Percentiles rank a stretch among this genome's conserved stretches.
Conservation (phyloP, 1,284 basidiomycete species). For the Dichomitus squalens region DNA sequence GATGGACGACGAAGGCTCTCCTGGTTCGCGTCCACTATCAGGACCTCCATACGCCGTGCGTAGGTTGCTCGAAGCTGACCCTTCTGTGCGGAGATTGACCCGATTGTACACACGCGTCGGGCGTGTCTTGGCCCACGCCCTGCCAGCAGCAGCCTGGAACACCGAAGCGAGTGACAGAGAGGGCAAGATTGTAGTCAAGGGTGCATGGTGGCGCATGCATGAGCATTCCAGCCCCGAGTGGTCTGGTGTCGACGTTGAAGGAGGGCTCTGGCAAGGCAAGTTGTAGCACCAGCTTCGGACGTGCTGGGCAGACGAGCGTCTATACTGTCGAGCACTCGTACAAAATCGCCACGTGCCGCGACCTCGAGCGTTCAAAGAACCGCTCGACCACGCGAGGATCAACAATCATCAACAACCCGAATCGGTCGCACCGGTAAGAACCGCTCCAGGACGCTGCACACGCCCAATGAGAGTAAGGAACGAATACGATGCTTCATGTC, state of each 20-base stretch:
- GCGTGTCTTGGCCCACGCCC: slow-evolving; percentile 47
- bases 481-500: slow-evolving; percentile 5
- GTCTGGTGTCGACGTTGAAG: slow-evolving; percentile 13
- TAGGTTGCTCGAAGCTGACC: slow-evolving; percentile 2
- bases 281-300: too few species aligned
- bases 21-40: slow-evolving; percentile 6
- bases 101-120: slow-evolving; percentile 27
- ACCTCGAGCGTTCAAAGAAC: slow-evolving; percentile 4
- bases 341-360: slow-evolving; percentile 24
- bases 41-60: slow-evolving; percentile 3
- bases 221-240: slow-evolving; percentile 34
- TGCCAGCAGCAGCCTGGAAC: slow-evolving; percentile 52
- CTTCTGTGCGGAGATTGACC: slow-evolving; percentile 10
- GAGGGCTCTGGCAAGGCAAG: slow-evolving; percentile 13
- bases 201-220: slow-evolving; percentile 67
- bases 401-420: slow-evolving; percentile 12
- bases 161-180: slow-evolving; percentile 42
- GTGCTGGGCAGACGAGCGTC: slow-evolving; percentile 1
- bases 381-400: slow-evolving; percentile 1
- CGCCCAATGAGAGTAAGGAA: too few species aligned
- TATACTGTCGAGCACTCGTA: not conserved
- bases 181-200: slow-evolving; percentile 42
- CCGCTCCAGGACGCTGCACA: not conserved
- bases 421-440: not conserved
- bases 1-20: slow-evolving; percentile 6